Evolutionary conservation across 495 filamentous ascomycete species (phyloP).

Genomic region (Podospora didyma): DNA sequence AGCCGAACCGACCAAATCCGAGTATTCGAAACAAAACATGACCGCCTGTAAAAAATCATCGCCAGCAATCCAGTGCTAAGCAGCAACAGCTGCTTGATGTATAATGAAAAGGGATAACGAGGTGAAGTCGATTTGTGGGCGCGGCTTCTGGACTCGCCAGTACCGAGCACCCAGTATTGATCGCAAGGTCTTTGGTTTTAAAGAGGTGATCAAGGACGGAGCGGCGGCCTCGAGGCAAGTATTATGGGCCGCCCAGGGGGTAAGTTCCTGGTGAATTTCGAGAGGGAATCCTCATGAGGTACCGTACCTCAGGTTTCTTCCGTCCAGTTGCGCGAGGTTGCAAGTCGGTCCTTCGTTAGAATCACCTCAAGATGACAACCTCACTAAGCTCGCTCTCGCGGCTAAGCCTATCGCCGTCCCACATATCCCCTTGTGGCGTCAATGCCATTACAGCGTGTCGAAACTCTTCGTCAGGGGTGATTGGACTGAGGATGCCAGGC

Average conservation of each 20-base stretch:
- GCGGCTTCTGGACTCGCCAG: background rate
- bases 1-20: too few species aligned
- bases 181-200: background rate
- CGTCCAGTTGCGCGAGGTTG: background rate
- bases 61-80: background rate
- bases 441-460: slow-evolving; percentile 17
- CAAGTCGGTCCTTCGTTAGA: background rate
- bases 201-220: too few species aligned
- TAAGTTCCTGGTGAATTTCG: too few species aligned
- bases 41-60: background rate
- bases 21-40: background rate
- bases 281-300: too few species aligned
- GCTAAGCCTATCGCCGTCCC: slow-evolving; percentile 23
- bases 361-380: slow-evolving; percentile 25
- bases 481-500: slow-evolving; percentile 41
- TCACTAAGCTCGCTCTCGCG: slow-evolving; percentile 28
- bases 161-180: background rate
- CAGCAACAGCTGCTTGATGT: background rate
- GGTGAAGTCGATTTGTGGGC: background rate
- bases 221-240: too few species aligned
- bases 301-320: too few species aligned
- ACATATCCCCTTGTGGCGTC: slow-evolving; percentile 25
- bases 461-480: slow-evolving; percentile 27
- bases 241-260: too few species aligned
- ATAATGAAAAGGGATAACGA: background rate